These are phyloP conservation scores for Neonectria magnoliae DNA, from an alignment of 2,329 filamentous ascomycete species.

Conservation along the genomic window DNA sequence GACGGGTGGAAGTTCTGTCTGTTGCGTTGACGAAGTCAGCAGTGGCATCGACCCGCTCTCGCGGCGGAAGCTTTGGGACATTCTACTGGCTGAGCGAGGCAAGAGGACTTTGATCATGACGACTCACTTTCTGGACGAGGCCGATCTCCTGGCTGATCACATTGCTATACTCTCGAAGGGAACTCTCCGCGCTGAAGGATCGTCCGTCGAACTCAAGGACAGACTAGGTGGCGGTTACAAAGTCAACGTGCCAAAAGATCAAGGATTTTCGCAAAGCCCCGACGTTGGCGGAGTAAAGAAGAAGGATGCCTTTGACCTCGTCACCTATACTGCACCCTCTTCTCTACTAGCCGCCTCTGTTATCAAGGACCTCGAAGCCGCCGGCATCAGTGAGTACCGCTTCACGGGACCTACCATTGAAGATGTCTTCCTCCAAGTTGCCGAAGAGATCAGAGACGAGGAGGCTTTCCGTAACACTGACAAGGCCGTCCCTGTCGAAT, in stretches of 20 bases:
- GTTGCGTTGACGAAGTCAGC: slow-evolving; percentile 91
- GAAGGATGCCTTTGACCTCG: slow-evolving; percentile 73
- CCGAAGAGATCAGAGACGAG: slow-evolving; percentile 77
- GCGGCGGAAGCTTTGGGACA: slow-evolving; percentile 92
- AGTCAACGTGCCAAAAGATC: slow-evolving; percentile 75
- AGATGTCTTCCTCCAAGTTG: slow-evolving; percentile 88
- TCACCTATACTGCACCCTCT: slow-evolving; percentile 76
- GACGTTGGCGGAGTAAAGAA: slow-evolving; percentile 66
- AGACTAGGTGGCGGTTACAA: slow-evolving; percentile 84
- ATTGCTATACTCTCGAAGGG: slow-evolving; percentile 91
- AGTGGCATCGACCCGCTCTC: slow-evolving; percentile 89
- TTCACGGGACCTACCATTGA: slow-evolving; percentile 92
- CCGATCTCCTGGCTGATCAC: slow-evolving; percentile 87
- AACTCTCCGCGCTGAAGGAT: slow-evolving; percentile 81
- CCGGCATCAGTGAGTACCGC: slow-evolving; percentile 79
- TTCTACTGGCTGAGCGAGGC: slow-evolving; percentile 85
- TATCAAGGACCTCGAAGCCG: slow-evolving; percentile 73
- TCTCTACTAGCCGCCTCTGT: slow-evolving; percentile 77
- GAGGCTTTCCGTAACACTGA: slow-evolving; percentile 43
- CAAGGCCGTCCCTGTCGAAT: slow-evolving; percentile 26
- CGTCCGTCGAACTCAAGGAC: slow-evolving; percentile 87
- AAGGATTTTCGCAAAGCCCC: slow-evolving; percentile 57
- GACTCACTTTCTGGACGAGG: slow-evolving; percentile 94
- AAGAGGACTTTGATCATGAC: slow-evolving; percentile 85
- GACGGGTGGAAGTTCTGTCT: slow-evolving; percentile 86